These are phyloP conservation scores for Aristolochia contorta DNA, from an alignment of 164 flowering plant genomes.

Conservation along the genomic window DNA sequence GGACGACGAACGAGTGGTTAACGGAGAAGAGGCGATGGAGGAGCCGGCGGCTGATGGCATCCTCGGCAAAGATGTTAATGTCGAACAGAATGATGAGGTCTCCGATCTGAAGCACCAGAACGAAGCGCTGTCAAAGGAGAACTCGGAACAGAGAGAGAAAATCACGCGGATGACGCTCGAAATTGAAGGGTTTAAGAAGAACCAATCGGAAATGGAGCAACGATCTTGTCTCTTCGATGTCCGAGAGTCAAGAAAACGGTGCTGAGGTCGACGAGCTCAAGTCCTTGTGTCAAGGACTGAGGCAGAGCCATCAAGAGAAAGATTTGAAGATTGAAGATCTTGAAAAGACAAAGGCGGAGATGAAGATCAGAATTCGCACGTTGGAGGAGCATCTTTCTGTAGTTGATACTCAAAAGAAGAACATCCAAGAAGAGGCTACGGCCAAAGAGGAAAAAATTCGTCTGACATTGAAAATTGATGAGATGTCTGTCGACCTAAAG, in stretches of 20 bases:
- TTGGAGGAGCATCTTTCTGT: constrained; percentile 8
- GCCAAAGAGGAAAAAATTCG: constrained; percentile 11
- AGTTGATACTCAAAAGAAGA: background rate
- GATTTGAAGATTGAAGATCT: constrained; percentile 16
- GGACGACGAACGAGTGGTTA: constrained; percentile 33
- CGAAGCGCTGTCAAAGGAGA: constrained; percentile 36
- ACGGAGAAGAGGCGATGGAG: constrained; percentile 18
- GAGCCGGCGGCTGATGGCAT: constrained; percentile 21
- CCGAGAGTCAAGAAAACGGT: constrained; percentile 27
- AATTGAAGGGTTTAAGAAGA: constrained; percentile 26
- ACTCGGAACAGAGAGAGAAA: constrained; percentile 16
- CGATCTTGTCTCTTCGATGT: constrained; percentile 40
- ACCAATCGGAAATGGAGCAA: constrained; percentile 26
- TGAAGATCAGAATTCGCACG: constrained; percentile 3
- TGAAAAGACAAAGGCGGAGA: constrained; percentile 18
- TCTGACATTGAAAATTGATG: constrained; percentile 12
- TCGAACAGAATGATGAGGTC: constrained; percentile 16
- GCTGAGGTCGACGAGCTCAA: constrained; percentile 29
- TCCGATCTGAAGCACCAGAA: constrained; percentile 26
- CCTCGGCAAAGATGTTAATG: constrained; percentile 4
- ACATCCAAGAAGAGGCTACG: constrained; percentile 14
- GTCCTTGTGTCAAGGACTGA: constrained; percentile 14
- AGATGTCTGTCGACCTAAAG: background rate
- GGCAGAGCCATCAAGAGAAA: constrained; percentile 22
- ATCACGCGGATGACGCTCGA: constrained; percentile 24